A percentile compares a stretch with the other conserved stretches of the same genome.
These are phyloP conservation scores for Aspergillus sclerotiicarbonarius DNA, from an alignment of 495 filamentous ascomycete species.

Conservation along the genomic window DNA sequence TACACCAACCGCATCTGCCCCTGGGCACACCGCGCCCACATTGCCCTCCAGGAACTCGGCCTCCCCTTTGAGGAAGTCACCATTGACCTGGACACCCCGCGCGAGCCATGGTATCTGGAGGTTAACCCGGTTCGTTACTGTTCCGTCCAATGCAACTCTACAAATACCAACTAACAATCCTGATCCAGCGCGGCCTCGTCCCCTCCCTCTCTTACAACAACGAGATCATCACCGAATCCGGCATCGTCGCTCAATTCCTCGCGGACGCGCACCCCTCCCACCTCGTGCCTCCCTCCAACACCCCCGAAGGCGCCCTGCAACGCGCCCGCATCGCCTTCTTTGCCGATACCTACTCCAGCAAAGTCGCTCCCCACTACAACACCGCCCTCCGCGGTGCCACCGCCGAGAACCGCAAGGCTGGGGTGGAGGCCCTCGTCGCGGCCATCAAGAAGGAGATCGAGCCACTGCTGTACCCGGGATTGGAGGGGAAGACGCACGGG, in stretches of 20 bases:
- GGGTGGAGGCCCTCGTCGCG: constrained; percentile 40
- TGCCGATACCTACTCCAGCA: constrained; percentile 68
- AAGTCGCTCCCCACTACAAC: constrained; percentile 51
- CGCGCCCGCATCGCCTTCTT: constrained; percentile 76
- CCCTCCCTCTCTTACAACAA: constrained; percentile 69
- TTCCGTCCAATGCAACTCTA: too few species aligned
- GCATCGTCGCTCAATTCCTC: constrained; percentile 74
- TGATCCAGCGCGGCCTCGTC: constrained; percentile 65
- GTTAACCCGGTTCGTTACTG: constrained; percentile 65
- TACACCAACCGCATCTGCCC: constrained; percentile 81
- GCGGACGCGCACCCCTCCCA: constrained; percentile 55
- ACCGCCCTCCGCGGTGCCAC: constrained; percentile 37
- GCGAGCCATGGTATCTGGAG: constrained; percentile 79
- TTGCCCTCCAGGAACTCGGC: constrained; percentile 68
- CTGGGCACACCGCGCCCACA: constrained; percentile 80
- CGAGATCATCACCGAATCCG: constrained; percentile 71
- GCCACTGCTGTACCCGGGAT: constrained; percentile 51
- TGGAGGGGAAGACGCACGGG: constrained; percentile 42
- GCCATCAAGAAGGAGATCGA: constrained; percentile 71
- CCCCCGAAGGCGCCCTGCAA: constrained; percentile 44
- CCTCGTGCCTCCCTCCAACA: constrained; percentile 38
- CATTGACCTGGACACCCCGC: constrained; percentile 70
- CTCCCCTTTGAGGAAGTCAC: constrained; percentile 76
- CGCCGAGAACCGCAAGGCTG: constrained; percentile 37
- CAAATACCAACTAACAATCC: background rate